phyloP scores from a whole-genome alignment of 352 stramenopile genomes.

The Thraustochytrium striatum region DNA sequence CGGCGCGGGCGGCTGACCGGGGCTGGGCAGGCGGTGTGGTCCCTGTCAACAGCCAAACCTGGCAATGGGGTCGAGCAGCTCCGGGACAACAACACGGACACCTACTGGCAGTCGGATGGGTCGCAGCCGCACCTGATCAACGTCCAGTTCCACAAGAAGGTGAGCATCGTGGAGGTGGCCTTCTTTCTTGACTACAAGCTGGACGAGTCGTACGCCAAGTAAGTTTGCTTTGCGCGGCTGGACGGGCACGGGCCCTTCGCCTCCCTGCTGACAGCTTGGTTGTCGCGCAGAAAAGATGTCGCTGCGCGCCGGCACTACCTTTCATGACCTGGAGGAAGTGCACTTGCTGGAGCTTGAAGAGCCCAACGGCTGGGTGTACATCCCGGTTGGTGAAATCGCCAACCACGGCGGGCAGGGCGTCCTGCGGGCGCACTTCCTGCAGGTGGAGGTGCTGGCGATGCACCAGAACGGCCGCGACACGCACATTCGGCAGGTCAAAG shows the following conservation, averaged over 20 bases:
- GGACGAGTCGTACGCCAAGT: constrained; percentile 93
- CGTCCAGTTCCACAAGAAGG: constrained; percentile 92
- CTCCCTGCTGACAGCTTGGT: neutral
- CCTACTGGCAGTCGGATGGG: constrained; percentile 93
- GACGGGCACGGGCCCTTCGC: too few relatives aligned
- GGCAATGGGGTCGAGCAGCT: constrained; percentile 96
- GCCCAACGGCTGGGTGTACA: constrained; percentile 86
- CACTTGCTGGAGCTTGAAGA: constrained; percentile 82
- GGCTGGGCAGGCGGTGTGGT: constrained; percentile 82
- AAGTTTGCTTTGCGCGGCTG: neutral
- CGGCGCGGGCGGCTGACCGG: neutral
- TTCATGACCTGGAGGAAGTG: constrained; percentile 91
- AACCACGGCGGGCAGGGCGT: constrained; percentile 52
- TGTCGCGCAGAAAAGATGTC: constrained; percentile 78
- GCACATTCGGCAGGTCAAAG: constrained; percentile 86
- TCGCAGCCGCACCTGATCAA: constrained; percentile 92
- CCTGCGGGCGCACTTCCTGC: constrained; percentile 86
- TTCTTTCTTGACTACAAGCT: constrained; percentile 96
- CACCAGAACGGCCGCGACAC: constrained; percentile 96
- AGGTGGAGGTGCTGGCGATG: constrained; percentile 92
- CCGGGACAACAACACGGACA: constrained; percentile 88
- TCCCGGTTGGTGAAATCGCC: constrained; percentile 71
- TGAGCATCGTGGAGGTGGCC: constrained; percentile 83
- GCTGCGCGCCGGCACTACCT: constrained; percentile 82
- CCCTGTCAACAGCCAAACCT: constrained; percentile 90